Base-by-base conservation (phyloP, 257 asterid genomes). In the Nyctanthes arbortristis region DNA sequence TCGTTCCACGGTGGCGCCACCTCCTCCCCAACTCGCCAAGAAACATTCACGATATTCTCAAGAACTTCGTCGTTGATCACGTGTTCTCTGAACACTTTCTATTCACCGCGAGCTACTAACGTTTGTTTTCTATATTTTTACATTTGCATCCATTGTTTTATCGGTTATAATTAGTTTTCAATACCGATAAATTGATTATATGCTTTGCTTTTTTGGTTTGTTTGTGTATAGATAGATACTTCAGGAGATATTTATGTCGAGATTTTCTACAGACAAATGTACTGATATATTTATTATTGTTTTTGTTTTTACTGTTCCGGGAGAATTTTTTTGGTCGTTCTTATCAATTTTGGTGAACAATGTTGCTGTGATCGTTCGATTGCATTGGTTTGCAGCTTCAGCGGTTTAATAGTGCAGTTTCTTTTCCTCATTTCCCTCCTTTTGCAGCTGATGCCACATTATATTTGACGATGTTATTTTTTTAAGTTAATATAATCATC, bases 1-100 rank as follows among this genome's bases (percentile, higher is more conserved):
- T 31, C 57, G 73, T 28, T 29, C 9, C 29, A 12, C 54, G 61
- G 63, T 77, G 72, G 77, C 73, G 40, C 72, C 70, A 32, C 62
- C 63, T 18, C 62, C 63, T 18, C 11, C 18, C 47, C 20, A 60
- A 40, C 2, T 40, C 34, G 34, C 22, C 61, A 29, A 29, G 59
- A 24, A 52, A 10, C 10, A 16, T 29, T 18, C 18, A 7, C 13
- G 55, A 7, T 1, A 20, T 62, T 62, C n/a, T 22, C 25, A 24
- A 18, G 43, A 24, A 62, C 18, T 14, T 62, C 54, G 35, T 62
- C 1, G 16, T 10, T 29, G 24, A 34, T 62, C 11, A 13, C 24
- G 18, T 18, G 10, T n/a, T 52, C 11, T 33, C 47, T 40, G n/a
- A 12, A 22, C 52, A 27, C 67, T 20, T 10, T 29, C 29, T 30